Conservation (phyloP, 305 asterid genomes). For the Rubia tinctorum region DNA sequence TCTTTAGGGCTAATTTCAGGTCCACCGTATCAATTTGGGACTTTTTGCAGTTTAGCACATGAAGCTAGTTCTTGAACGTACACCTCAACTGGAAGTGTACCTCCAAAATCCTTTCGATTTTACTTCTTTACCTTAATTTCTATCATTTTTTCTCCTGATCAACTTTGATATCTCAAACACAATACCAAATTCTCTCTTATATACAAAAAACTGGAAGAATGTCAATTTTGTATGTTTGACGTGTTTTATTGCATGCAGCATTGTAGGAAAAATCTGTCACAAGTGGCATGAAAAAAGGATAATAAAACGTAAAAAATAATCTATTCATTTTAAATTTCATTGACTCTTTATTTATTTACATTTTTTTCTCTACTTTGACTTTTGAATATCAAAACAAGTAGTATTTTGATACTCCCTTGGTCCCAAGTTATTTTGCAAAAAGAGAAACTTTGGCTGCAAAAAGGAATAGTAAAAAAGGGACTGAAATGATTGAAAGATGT, state of each 20-base stretch:
- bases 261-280: neutral
- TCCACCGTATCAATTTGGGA: constrained; percentile 26
- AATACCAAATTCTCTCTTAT: neutral
- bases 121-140: neutral
- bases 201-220: neutral
- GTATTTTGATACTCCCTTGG: too few species aligned
- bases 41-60: neutral
- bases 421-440: too few species aligned
- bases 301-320: too few species aligned
- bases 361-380: too few species aligned
- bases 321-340: neutral
- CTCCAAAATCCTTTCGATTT: neutral
- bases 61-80: constrained; percentile 9
- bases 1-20: constrained; percentile 21
- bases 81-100: constrained; percentile 4
- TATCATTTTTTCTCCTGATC: neutral
- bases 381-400: too few species aligned
- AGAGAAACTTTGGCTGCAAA: too few species aligned
- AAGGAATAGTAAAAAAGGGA: too few species aligned
- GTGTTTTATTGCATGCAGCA: too few species aligned
- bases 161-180: neutral
- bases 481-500: too few species aligned
- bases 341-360: too few species aligned
- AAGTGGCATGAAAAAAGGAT: too few species aligned
- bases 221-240: neutral